Percentiles rank a stretch among this genome's conserved stretches.
Conservation (phyloP, 257 asterid genomes). For the Mentha longifolia region DNA sequence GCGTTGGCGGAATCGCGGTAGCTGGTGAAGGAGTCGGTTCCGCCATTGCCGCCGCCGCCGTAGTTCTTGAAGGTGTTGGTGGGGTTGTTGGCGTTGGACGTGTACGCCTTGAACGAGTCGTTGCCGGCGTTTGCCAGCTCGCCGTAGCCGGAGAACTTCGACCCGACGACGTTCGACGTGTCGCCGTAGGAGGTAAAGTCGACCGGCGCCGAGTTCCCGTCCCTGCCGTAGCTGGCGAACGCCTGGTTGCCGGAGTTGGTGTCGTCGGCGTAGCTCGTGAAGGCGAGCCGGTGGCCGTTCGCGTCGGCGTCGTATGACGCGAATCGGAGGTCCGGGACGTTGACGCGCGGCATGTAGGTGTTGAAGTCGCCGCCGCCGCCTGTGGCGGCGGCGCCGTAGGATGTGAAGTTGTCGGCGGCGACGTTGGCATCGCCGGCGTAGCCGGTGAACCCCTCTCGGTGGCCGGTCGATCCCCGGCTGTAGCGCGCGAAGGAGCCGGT, state of each 20-base stretch:
- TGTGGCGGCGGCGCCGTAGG: constrained; percentile 59
- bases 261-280: constrained; percentile 63
- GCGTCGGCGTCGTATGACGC: constrained; percentile 66
- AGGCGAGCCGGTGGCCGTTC: constrained; percentile 61
- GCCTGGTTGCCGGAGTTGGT: constrained; percentile 75
- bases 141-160: constrained; percentile 65
- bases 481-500: constrained; percentile 55
- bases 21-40: constrained; percentile 52
- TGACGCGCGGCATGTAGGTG: constrained; percentile 63
- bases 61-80: constrained; percentile 65
- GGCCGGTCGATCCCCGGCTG: constrained; percentile 70
- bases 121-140: constrained; percentile 65
- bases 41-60: constrained; percentile 65
- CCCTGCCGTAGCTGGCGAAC: constrained; percentile 61
- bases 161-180: constrained; percentile 72
- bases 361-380: constrained; percentile 76
- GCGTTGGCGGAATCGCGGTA: constrained; percentile 74
- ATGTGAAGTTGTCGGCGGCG: constrained; percentile 66
- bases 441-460: constrained; percentile 58
- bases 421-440: constrained; percentile 77
- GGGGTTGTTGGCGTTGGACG: constrained; percentile 71
- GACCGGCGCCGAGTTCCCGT: constrained; percentile 60
- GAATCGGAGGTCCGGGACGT: constrained; percentile 77
- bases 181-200: constrained; percentile 67
- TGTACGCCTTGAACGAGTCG: constrained; percentile 74